These are phyloP conservation scores for Oryza meyeriana DNA, from an alignment of 176 grass and related monocot species.

Conservation along the genomic window DNA sequence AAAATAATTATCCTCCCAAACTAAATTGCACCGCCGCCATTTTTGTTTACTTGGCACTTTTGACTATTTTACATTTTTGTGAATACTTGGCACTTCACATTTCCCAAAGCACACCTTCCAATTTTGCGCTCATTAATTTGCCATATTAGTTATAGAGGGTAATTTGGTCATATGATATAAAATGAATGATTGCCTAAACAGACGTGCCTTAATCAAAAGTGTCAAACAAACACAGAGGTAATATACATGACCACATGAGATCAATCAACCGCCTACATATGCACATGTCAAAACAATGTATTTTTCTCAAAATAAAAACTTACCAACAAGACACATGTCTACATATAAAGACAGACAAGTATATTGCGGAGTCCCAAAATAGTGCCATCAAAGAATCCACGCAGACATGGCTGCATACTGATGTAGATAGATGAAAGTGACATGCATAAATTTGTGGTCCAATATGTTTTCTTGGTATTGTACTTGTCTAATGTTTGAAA, in stretches of 20 bases:
- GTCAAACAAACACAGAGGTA: not conserved
- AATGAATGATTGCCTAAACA: not conserved
- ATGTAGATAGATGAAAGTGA: conserved; percentile 5
- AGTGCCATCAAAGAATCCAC: conserved; percentile 2
- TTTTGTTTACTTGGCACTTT: not conserved
- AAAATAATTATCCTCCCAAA: not conserved
- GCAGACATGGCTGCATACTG: not conserved
- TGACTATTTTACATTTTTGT: not conserved
- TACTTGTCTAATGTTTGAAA: no score
- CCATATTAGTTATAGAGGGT: not conserved
- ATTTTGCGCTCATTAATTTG: not conserved
- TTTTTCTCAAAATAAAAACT: not conserved
- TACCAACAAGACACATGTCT: not conserved
- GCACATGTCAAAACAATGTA: not conserved
- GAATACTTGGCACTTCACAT: not conserved
- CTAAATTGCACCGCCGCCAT: not conserved
- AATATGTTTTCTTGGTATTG: no score
- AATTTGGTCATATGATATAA: not conserved
- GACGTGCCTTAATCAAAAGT: not conserved
- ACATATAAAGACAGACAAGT: not conserved
- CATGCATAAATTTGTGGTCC: not conserved
- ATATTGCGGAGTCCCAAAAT: not conserved
- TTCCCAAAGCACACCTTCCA: not conserved
- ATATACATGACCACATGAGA: not conserved
- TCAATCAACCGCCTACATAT: not conserved